These are phyloP conservation scores for Xylaria cubensis DNA, from an alignment of 495 filamentous ascomycete genomes.

Conservation along the genomic window DNA sequence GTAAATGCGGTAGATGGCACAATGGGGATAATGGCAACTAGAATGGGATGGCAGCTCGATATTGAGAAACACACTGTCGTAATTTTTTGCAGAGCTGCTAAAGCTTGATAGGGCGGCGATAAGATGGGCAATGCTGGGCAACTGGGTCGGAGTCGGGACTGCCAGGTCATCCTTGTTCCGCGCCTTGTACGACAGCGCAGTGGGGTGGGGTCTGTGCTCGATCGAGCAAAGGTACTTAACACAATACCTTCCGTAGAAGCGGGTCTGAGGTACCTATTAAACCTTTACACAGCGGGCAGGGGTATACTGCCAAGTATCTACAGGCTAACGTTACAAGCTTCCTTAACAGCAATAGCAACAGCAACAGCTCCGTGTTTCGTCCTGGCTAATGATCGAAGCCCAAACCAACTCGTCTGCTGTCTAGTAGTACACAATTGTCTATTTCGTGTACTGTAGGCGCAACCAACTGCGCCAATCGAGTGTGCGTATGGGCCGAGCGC, in stretches of 20 bases:
- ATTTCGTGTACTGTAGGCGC: neutral
- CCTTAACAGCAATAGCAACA: too few relatives aligned
- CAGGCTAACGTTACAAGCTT: neutral
- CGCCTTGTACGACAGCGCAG: neutral
- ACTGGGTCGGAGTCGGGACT: constrained; percentile 2
- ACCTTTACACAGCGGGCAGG: neutral
- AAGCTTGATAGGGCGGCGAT: constrained; percentile 22
- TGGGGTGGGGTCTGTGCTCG: neutral
- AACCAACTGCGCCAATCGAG: neutral
- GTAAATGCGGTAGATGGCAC: constrained; percentile 1
- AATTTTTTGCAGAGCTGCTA: constrained; percentile 25
- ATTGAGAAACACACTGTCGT: constrained; percentile 1
- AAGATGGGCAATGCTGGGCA: constrained; percentile 9
- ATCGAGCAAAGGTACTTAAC: too few relatives aligned
- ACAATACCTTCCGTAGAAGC: neutral
- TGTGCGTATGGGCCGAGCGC: neutral
- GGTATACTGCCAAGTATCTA: neutral
- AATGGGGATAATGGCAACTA: neutral
- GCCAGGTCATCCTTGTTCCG: constrained; percentile 8
- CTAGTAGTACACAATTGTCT: neutral
- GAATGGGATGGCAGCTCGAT: constrained; percentile 2
- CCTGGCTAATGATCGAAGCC: neutral
- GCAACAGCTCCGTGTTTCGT: constrained; percentile 19
- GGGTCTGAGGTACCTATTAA: neutral
- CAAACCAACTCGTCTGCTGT: neutral